phyloP scores from a whole-genome alignment of 768 basidiomycete species.

The Xanthoconium stramineum region DNA sequence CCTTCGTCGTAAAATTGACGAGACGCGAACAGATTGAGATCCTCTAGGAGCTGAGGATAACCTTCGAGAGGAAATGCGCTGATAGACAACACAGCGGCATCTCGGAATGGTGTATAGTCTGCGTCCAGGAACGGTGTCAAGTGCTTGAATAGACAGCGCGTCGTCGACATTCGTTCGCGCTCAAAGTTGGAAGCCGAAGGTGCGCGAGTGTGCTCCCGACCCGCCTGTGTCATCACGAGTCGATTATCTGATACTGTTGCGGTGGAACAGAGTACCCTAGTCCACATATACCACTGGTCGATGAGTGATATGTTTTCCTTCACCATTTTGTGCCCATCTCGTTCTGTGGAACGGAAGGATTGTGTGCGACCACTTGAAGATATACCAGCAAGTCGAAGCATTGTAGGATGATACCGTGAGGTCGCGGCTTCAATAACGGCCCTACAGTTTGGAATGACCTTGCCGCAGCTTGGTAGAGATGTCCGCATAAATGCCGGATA shows the following conservation, averaged over 20 bases:
- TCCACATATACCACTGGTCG: conserved; percentile 82
- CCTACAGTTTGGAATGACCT: conserved; percentile 50
- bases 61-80: conserved; percentile 77
- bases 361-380: conserved; percentile 44
- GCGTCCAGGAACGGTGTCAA: conserved; percentile 86
- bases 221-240: conserved; percentile 48
- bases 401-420: conserved; percentile 65
- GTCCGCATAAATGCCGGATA: conserved; percentile 63
- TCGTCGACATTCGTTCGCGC: conserved; percentile 77
- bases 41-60: conserved; percentile 81
- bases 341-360: conserved; percentile 44
- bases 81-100: conserved; percentile 84
- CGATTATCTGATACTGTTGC: conserved; percentile 64
- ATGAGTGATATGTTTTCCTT: conserved; percentile 57
- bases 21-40: conserved; percentile 74
- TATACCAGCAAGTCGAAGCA: conserved; percentile 72
- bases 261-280: conserved; percentile 83
- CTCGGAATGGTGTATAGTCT: conserved; percentile 78
- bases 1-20: conserved; percentile 78
- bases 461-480: conserved; percentile 47
- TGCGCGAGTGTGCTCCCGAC: conserved; percentile 65
- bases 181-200: conserved; percentile 75
- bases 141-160: conserved; percentile 79
- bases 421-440: conserved; percentile 67
- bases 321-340: conserved; percentile 50